phyloP scores from a whole-genome alignment of 352 stramenopile genomes.

The Phytophthora cactorum region DNA sequence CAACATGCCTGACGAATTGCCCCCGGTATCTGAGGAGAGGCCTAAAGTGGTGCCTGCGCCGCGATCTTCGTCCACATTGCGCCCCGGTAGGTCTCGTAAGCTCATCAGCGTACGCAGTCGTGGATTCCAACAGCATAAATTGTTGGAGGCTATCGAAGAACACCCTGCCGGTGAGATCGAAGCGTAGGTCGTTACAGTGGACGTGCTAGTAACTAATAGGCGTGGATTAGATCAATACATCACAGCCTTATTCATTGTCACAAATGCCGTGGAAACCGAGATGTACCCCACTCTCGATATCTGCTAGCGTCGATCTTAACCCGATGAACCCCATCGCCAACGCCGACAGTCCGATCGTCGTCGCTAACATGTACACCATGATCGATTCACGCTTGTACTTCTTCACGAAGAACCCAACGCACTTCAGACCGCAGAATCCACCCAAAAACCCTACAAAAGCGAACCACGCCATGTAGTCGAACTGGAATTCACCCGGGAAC shows the following conservation, averaged over 20 bases:
- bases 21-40: conserved; percentile 15
- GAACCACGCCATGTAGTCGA: conserved; percentile 92
- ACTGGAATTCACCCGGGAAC: conserved; percentile 74
- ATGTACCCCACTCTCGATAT: conserved; percentile 58
- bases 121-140: conserved; percentile 34
- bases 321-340: conserved; percentile 71
- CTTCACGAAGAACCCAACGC: conserved; percentile 88
- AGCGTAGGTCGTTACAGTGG: conserved; percentile 22
- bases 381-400: conserved; percentile 89
- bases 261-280: conserved; percentile 73
- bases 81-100: conserved; percentile 40
- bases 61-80: conserved; percentile 6
- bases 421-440: conserved; percentile 68
- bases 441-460: conserved; percentile 90
- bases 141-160: conserved; percentile 53
- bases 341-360: conserved; percentile 78
- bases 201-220: neutral
- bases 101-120: conserved; percentile 64
- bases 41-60: conserved; percentile 5
- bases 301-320: conserved; percentile 46
- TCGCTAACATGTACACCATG: conserved; percentile 71
- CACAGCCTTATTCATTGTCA: conserved; percentile 39
- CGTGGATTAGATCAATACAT: conserved; percentile 11
- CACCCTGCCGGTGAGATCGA: conserved; percentile 34
- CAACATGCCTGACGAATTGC: conserved; percentile 11